A percentile compares a stretch with the other conserved stretches of the same genome.
Conservation (phyloP, 1,139 yeast genomes). For the Yamadazyma taylorii region DNA sequence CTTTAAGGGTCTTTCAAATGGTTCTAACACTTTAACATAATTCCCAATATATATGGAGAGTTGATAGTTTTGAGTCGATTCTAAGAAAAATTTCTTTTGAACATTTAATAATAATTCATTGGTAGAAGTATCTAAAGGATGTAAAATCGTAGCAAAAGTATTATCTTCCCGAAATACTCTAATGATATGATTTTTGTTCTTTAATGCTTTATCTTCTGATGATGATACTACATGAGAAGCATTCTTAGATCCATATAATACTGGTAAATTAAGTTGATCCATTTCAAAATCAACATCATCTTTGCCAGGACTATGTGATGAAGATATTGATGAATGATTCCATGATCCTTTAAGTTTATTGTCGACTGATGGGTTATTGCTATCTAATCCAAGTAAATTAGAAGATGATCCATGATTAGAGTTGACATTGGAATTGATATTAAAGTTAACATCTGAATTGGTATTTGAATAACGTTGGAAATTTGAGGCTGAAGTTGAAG, state of each 20-base stretch:
- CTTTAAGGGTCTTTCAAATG: conserved; percentile 74
- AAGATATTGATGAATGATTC: conserved; percentile 1
- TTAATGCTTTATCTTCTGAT: conserved; percentile 20
- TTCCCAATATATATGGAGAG: conserved; percentile 81
- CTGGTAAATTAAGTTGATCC: conserved; percentile 24
- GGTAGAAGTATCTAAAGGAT: conserved; percentile 76
- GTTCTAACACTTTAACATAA: conserved; percentile 68
- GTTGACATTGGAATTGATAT: not conserved
- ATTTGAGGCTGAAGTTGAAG: not conserved
- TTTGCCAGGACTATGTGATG: conserved; percentile 1
- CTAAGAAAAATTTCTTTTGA: conserved; percentile 75
- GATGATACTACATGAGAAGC: conserved; percentile 24
- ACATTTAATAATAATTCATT: conserved; percentile 67
- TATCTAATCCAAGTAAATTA: not conserved
- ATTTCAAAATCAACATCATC: conserved; percentile 5
- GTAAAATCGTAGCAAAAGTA: conserved; percentile 76
- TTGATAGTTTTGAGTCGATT: conserved; percentile 70
- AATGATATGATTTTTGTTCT: conserved; percentile 50
- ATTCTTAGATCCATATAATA: conserved; percentile 38
- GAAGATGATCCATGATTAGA: not conserved
- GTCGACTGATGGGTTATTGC: conserved; percentile 1
- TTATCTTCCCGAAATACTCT: conserved; percentile 79
- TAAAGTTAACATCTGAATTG: conserved; percentile 5
- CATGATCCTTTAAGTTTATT: not conserved
- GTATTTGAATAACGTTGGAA: not conserved